Percentiles rank a stretch among this genome's conserved stretches.
Conservation (phyloP, 1,139 yeast species). For the Candida sanyaensis region DNA sequence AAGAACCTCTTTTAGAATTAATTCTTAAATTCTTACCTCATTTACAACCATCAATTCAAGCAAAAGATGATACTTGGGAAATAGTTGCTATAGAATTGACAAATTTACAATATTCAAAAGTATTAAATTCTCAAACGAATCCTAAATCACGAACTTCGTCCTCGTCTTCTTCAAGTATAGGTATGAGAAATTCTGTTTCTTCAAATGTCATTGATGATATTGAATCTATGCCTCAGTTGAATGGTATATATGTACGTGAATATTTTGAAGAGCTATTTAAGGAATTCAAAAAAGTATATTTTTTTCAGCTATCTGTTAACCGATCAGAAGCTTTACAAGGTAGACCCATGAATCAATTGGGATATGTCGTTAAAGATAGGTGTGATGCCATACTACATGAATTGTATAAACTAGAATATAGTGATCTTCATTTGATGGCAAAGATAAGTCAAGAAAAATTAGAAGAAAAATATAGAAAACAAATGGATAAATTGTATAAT, state of each 20-base stretch:
- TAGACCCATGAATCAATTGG: neutral
- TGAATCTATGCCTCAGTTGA: slow-evolving; percentile 33
- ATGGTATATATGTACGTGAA: slow-evolving; percentile 30
- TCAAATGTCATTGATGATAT: slow-evolving; percentile 12
- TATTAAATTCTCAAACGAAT: slow-evolving; percentile 1
- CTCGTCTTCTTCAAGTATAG: neutral
- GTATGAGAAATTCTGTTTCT: slow-evolving; percentile 6
- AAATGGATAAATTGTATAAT: slow-evolving; percentile 1
- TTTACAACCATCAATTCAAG: slow-evolving; percentile 26
- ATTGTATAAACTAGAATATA: slow-evolving; percentile 21
- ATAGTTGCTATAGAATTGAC: slow-evolving; percentile 33
- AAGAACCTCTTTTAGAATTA: slow-evolving; percentile 30
- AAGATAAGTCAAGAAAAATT: slow-evolving; percentile 26
- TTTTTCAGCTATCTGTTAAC: neutral
- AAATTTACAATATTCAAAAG: slow-evolving; percentile 6
- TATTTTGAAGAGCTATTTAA: slow-evolving; percentile 22
- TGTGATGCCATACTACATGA: slow-evolving; percentile 26
- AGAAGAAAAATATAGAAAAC: slow-evolving; percentile 17
- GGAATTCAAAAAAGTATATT: slow-evolving; percentile 12
- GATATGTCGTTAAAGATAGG: slow-evolving; percentile 9
- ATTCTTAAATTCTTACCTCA: slow-evolving; percentile 36
- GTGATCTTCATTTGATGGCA: slow-evolving; percentile 28
- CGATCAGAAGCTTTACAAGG: neutral
- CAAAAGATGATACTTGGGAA: slow-evolving; percentile 37
- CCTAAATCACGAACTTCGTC: neutral